Conservation (phyloP, 148 eudicot species). For the Nepenthes gracilis region DNA sequence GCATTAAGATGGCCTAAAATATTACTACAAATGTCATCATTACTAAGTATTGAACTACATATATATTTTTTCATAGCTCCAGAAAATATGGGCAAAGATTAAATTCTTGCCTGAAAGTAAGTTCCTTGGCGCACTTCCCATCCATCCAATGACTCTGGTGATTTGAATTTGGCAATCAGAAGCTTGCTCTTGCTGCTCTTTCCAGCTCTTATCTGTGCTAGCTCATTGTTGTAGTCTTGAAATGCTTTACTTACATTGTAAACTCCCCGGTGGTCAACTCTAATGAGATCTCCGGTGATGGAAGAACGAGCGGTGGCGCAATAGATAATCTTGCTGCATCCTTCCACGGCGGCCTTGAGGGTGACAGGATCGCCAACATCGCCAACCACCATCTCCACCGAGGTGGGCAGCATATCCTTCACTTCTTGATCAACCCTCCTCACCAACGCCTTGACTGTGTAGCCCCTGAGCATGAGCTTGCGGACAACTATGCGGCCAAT, state of each 20-base stretch:
- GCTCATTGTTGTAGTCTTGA: conserved; percentile 84
- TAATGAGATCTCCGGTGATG: conserved; percentile 80
- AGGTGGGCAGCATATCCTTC: conserved; percentile 77
- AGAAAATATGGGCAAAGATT: not conserved
- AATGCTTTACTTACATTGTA: conserved; percentile 83
- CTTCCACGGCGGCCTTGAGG: conserved; percentile 53
- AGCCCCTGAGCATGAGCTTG: conserved; percentile 96
- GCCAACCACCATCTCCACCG: conserved; percentile 81
- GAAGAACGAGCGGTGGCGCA: conserved; percentile 98
- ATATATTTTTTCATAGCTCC: not conserved
- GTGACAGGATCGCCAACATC: conserved; percentile 86
- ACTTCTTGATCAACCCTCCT: conserved; percentile 61
- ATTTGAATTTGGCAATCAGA: conserved; percentile 72
- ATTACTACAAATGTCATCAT: too few species aligned
- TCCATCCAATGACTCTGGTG: conserved; percentile 56
- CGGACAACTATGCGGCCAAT: conserved; percentile 89
- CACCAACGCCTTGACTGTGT: conserved; percentile 86
- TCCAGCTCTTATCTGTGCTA: conserved; percentile 90
- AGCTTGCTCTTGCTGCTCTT: conserved; percentile 99
- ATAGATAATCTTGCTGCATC: conserved; percentile 83
- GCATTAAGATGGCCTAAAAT: too few species aligned
- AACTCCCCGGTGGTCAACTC: conserved; percentile 86
- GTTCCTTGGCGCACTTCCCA: conserved; percentile 87
- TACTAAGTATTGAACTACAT: too few species aligned
- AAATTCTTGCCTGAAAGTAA: conserved; percentile 45